Percentiles rank a stretch among this genome's conserved stretches.
phyloP scores from a whole-genome alignment of 1,139 yeast genomes.

The Protomyces macrosporus region DNA sequence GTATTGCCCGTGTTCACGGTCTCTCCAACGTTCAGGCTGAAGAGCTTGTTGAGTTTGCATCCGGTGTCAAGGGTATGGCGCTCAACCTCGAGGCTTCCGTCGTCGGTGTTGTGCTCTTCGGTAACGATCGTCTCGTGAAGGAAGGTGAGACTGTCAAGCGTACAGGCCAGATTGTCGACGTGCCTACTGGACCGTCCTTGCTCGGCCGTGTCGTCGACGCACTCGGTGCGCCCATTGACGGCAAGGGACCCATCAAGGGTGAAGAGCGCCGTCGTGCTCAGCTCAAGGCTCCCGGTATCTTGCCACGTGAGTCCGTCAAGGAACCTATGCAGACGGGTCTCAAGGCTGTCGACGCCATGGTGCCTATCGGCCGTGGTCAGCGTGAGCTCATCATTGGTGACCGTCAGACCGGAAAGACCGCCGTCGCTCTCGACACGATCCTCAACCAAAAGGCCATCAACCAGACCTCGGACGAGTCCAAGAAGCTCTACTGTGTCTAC shows the following conservation, averaged over 20 bases:
- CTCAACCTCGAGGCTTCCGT: slow-evolving; percentile 86
- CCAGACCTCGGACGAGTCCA: slow-evolving; percentile 85
- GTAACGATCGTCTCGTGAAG: slow-evolving; percentile 97
- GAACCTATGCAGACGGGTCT: slow-evolving; percentile 99
- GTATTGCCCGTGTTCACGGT: slow-evolving; percentile 99
- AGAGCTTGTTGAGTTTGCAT: slow-evolving; percentile 98
- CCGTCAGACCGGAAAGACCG: slow-evolving; percentile 99
- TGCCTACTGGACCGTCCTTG: slow-evolving; percentile 96
- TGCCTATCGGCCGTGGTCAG: slow-evolving; percentile 99
- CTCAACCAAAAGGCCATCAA: slow-evolving; percentile 99
- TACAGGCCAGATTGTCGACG: slow-evolving; percentile 99
- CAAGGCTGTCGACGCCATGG: slow-evolving; percentile 97
- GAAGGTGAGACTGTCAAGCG: slow-evolving; percentile 99
- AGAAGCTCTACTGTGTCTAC: slow-evolving; percentile 99
- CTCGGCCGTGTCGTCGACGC: slow-evolving; percentile 99
- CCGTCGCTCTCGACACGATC: slow-evolving; percentile 96
- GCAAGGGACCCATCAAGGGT: slow-evolving; percentile 96
- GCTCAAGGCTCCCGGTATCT: slow-evolving; percentile 99
- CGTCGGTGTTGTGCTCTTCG: slow-evolving; percentile 99
- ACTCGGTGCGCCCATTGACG: slow-evolving; percentile 98
- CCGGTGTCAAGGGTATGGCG: slow-evolving; percentile 99
- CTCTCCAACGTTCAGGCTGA: slow-evolving; percentile 99
- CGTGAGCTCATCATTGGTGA: slow-evolving; percentile 99
- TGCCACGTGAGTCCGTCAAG: slow-evolving; percentile 97
- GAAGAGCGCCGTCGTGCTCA: slow-evolving; percentile 88